phyloP scores from a whole-genome alignment of 2,329 filamentous ascomycete genomes.

The Hortaea werneckii region DNA sequence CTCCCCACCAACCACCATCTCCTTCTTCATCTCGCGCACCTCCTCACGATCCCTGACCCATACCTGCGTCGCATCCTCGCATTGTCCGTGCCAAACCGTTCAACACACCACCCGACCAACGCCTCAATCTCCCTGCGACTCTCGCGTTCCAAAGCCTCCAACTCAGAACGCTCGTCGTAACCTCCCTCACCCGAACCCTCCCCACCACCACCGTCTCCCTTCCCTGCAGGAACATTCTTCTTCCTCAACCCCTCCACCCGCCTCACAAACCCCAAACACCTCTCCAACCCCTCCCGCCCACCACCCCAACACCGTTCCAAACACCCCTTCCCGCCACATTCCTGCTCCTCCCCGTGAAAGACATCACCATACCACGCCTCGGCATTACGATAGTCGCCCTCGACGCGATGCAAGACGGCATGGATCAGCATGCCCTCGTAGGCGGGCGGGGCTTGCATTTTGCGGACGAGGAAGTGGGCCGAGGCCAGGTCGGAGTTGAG shows the following conservation, averaged over 20 bases:
- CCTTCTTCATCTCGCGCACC: conserved; percentile 30
- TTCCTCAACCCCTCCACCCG: conserved; percentile 30
- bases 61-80: conserved; percentile 33
- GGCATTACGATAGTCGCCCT: conserved; percentile 42
- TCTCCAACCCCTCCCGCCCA: conserved; percentile 11
- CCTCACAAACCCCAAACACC: conserved; percentile 23
- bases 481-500: conserved; percentile 41
- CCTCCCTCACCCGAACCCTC: conserved; percentile 18
- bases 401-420: conserved; percentile 40
- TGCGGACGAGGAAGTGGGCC: conserved; percentile 43
- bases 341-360: conserved; percentile 19
- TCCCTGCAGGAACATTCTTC: neutral
- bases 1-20: conserved; percentile 36
- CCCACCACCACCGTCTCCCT: no score
- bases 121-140: conserved; percentile 31
- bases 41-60: conserved; percentile 35
- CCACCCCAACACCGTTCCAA: conserved; percentile 28
- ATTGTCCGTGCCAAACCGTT: conserved; percentile 35
- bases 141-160: conserved; percentile 23
- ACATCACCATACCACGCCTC: conserved; percentile 41
- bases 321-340: no score
- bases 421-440: conserved; percentile 44
- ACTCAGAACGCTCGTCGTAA: no score
- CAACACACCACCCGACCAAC: conserved; percentile 34
- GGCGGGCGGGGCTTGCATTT: conserved; percentile 41